Base-by-base conservation (phyloP, 352 stramenopile species). In the Globisporangium canariense region DNA sequence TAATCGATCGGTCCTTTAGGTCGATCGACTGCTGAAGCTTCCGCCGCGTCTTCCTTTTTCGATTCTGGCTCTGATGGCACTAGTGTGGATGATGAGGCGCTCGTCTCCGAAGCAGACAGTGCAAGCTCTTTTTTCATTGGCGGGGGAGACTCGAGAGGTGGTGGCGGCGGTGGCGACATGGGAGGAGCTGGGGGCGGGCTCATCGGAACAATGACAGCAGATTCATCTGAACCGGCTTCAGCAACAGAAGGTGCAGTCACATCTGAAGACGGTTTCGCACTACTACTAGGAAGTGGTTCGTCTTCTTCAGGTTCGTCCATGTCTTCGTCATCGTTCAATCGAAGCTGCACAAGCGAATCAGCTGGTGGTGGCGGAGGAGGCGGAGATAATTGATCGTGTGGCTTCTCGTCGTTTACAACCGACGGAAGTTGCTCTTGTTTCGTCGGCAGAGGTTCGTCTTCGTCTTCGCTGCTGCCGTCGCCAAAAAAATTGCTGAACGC, bases 401-500 rank as follows among this genome's bases (percentile, higher is more conserved):
- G 18, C 4, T 54, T 28, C 30, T 8, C 41, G 4, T 43, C 28
- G 7, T 51, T 36, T 25, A 32, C 4, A 18, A n/a, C 18, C 20
- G 20, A 1, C 14, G 16, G 6, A 14, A 30, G 22, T 9, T 54
- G 57, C 16, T 55, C 49, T 10, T 70, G 66, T 74, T 77, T 49
- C 5, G 64, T 71, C 8, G 80, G 80, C 34, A 90, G 69, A 0
- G 81, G 81, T 45, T 90, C 81, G 51, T 90, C 81, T 66, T 90
- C 81, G 64, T 88, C 77, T 64, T 66, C 57, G 3, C 74, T 84
- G 52, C 74, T 86, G 22, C 74, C 79, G 56, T 89, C 76, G 14
- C 89, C 73, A 46, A 93, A 80, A 59, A 94, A 90, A 2, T 83
- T 83, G n/a, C 77, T 86, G 41, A 89, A 86, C 20, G 83, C 81